A percentile compares a stretch with the other conserved stretches of the same genome.
Conservation (phyloP, 23 red algal genomes). For the Gracilaria gracilis region DNA sequence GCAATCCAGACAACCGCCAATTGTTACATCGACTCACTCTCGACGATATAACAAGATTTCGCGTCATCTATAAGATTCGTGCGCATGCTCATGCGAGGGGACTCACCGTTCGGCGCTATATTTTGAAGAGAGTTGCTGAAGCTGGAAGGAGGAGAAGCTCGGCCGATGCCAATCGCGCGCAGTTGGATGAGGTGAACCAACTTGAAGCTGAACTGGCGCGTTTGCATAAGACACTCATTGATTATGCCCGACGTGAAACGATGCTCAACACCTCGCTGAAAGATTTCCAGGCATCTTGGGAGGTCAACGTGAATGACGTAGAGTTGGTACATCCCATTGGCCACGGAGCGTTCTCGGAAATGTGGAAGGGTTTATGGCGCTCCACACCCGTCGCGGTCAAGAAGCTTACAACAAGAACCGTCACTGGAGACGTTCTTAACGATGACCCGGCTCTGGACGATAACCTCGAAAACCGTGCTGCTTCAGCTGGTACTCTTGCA, state of each 20-base stretch:
- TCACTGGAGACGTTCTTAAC: neutral
- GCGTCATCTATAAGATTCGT: slow-evolving; percentile 76
- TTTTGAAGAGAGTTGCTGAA: slow-evolving; percentile 70
- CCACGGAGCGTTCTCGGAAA: slow-evolving; percentile 90
- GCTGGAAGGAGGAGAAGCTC: slow-evolving; percentile 55
- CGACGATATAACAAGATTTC: slow-evolving; percentile 37
- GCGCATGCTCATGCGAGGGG: slow-evolving; percentile 72
- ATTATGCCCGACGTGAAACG: slow-evolving; percentile 69
- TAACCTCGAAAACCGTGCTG: neutral
- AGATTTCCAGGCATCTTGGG: slow-evolving; percentile 88
- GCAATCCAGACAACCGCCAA: slow-evolving; percentile 39
- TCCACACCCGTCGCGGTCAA: slow-evolving; percentile 87
- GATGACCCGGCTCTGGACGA: slow-evolving; percentile 18
- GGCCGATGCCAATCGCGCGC: slow-evolving; percentile 40
- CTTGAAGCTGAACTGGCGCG: slow-evolving; percentile 73
- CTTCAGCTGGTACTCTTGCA: neutral
- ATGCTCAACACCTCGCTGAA: slow-evolving; percentile 82
- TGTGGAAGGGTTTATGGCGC: slow-evolving; percentile 90
- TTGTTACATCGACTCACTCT: slow-evolving; percentile 67
- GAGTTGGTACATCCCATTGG: slow-evolving; percentile 81
- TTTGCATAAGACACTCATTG: slow-evolving; percentile 71
- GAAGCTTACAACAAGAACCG: slow-evolving; percentile 39
- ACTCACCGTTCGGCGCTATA: slow-evolving; percentile 71
- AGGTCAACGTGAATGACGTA: slow-evolving; percentile 84
- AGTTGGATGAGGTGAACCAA: slow-evolving; percentile 56